Evolutionary conservation across 23 red algal species (phyloP).

Genomic region (Pyropia yezoensis): DNA sequence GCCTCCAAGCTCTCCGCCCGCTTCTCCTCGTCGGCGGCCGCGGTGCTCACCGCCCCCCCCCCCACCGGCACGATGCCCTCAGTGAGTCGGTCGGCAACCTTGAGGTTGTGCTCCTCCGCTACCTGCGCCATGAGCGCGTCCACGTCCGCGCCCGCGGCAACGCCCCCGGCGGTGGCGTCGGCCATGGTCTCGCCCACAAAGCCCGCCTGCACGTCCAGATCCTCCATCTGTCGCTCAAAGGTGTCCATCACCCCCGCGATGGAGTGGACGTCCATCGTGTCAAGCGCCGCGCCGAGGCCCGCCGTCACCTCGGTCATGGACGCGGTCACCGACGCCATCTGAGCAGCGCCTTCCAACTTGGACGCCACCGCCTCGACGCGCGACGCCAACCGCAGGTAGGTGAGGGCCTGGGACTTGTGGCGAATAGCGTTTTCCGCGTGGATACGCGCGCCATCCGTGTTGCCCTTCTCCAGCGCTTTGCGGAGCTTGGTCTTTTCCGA

Average conservation of each 20-base stretch:
- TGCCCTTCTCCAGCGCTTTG: constrained; percentile 71
- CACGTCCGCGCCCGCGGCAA: constrained; percentile 26
- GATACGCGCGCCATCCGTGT: constrained; percentile 85
- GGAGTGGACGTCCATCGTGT: constrained; percentile 78
- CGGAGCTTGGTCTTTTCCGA: constrained; percentile 73
- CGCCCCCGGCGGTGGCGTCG: constrained; percentile 44
- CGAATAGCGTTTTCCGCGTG: constrained; percentile 96
- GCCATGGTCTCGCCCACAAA: constrained; percentile 64
- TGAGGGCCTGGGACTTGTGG: constrained; percentile 61
- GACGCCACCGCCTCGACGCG: constrained; percentile 83
- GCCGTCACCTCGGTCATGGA: constrained; percentile 59
- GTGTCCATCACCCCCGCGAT: constrained; percentile 79
- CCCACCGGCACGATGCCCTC: no score
- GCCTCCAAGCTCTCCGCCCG: no score
- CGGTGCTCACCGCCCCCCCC: no score
- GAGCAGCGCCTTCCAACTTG: constrained; percentile 67
- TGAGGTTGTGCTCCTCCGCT: constrained; percentile 79
- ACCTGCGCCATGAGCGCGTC: constrained; percentile 70
- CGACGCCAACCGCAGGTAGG: constrained; percentile 73
- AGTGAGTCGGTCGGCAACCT: constrained; percentile 26
- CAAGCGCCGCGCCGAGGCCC: constrained; percentile 59
- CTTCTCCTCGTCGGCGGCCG: no score
- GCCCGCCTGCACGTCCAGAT: constrained; percentile 69
- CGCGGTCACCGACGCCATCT: constrained; percentile 52
- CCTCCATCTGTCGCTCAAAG: constrained; percentile 79